phyloP scores from a whole-genome alignment of 768 basidiomycete species.

The Gloeopeniophorella convolvens region DNA sequence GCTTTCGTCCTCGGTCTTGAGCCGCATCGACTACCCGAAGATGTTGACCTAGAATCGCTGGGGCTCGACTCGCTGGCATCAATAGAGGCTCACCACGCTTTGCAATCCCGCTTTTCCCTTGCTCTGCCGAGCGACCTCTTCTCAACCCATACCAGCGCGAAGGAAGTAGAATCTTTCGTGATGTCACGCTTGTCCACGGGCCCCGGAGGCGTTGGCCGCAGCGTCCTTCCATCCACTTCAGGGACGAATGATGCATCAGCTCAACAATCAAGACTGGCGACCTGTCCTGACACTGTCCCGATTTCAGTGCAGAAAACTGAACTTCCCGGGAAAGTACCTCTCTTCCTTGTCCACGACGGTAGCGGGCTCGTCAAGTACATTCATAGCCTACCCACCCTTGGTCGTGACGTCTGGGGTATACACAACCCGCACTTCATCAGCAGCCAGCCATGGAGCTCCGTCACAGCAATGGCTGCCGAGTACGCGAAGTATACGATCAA shows the following conservation, averaged over 20 bases:
- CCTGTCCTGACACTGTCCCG: slow-evolving; percentile 27
- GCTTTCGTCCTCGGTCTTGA: slow-evolving; percentile 39
- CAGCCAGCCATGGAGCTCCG: slow-evolving; percentile 40
- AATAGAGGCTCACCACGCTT: slow-evolving; percentile 49
- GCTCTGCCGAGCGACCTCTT: slow-evolving; percentile 43
- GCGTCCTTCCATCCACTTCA: background rate
- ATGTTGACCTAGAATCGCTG: slow-evolving; percentile 40
- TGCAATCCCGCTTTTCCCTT: slow-evolving; percentile 37
- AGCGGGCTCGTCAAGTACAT: slow-evolving; percentile 55
- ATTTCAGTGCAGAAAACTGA: slow-evolving; percentile 34
- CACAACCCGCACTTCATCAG: slow-evolving; percentile 46
- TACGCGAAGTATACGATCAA: slow-evolving; percentile 41
- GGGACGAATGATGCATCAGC: too few relatives aligned
- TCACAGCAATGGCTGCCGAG: slow-evolving; percentile 45
- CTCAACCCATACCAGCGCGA: slow-evolving; percentile 33
- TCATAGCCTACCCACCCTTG: slow-evolving; percentile 38
- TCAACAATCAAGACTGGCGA: background rate
- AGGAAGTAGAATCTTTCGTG: slow-evolving; percentile 32
- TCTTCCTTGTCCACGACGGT: slow-evolving; percentile 70
- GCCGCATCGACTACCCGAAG: slow-evolving; percentile 35
- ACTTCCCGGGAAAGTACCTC: slow-evolving; percentile 29
- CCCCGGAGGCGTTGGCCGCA: background rate
- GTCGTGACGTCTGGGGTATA: slow-evolving; percentile 55
- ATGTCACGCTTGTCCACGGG: background rate
- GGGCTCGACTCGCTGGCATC: slow-evolving; percentile 62